Conservation (phyloP, 1,139 yeast species). For the Hemisphaericaspora xylofermentans region DNA sequence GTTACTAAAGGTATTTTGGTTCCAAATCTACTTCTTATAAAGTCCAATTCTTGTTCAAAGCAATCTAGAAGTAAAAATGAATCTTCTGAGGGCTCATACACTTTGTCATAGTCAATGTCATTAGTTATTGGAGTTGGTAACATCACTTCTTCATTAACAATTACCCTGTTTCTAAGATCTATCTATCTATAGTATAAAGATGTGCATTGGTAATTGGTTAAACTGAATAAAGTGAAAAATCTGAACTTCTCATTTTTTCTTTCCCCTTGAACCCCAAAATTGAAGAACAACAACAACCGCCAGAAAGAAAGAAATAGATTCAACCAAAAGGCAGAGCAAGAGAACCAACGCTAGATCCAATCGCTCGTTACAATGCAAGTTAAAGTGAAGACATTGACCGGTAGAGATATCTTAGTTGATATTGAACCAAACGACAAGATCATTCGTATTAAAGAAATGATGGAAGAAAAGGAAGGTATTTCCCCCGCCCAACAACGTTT, state of each 20-base stretch:
- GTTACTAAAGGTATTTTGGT: constrained; percentile 52
- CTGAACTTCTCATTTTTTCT: too few relatives aligned
- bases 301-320: too few relatives aligned
- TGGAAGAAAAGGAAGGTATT: constrained; percentile 96
- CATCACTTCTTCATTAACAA: constrained; percentile 21
- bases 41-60: constrained; percentile 57
- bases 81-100: constrained; percentile 95
- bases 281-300: too few relatives aligned
- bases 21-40: constrained; percentile 31
- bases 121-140: constrained; percentile 41
- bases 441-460: constrained; percentile 81
- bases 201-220: too few relatives aligned
- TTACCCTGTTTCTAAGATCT: not conserved
- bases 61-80: constrained; percentile 78
- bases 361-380: constrained; percentile 54
- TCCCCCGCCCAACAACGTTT: constrained; percentile 96
- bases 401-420: constrained; percentile 82
- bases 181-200: not conserved
- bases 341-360: too few relatives aligned
- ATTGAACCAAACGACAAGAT: constrained; percentile 76
- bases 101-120: constrained; percentile 41
- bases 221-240: too few relatives aligned
- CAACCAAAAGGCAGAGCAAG: too few relatives aligned
- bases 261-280: too few relatives aligned
- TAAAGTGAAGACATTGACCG: constrained; percentile 74